Conservation (phyloP, 192 early-diverging fungal genomes). For the Dimargaris verticillata region DNA sequence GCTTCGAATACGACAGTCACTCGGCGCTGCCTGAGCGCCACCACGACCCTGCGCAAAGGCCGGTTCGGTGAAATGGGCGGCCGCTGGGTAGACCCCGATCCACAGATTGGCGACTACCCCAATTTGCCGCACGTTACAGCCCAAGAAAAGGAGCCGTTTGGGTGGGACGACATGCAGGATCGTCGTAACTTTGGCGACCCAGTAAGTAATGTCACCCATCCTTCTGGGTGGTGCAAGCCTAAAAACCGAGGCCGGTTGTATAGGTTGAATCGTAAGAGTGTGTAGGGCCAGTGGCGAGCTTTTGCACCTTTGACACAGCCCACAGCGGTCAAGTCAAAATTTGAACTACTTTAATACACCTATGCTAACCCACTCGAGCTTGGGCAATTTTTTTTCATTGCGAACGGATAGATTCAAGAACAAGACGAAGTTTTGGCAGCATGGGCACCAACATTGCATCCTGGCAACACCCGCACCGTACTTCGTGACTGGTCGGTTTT, state of each 20-base stretch:
- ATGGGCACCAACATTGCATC: conserved; percentile 49
- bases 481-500: conserved; percentile 1
- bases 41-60: too few species aligned
- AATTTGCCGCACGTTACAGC: conserved; percentile 46
- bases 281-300: too few species aligned
- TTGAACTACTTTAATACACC: too few species aligned
- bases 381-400: too few species aligned
- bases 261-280: too few species aligned
- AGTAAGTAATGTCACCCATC: conserved; percentile 17
- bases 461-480: conserved; percentile 2
- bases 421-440: conserved; percentile 54
- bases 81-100: conserved; percentile 30
- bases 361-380: too few species aligned
- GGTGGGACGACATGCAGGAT: conserved; percentile 58
- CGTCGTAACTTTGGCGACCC: conserved; percentile 60
- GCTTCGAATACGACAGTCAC: too few species aligned
- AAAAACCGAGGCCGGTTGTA: too few species aligned
- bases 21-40: too few species aligned
- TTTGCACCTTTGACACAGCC: too few species aligned
- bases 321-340: too few species aligned
- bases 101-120: conserved; percentile 61
- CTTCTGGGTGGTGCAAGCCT: too few species aligned
- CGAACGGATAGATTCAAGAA: conserved; percentile 26
- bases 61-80: conserved; percentile 3
- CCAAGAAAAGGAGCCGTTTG: conserved; percentile 40